Evolutionary conservation across 768 basidiomycete species (phyloP).

Genomic region (Suillus sp.): DNA sequence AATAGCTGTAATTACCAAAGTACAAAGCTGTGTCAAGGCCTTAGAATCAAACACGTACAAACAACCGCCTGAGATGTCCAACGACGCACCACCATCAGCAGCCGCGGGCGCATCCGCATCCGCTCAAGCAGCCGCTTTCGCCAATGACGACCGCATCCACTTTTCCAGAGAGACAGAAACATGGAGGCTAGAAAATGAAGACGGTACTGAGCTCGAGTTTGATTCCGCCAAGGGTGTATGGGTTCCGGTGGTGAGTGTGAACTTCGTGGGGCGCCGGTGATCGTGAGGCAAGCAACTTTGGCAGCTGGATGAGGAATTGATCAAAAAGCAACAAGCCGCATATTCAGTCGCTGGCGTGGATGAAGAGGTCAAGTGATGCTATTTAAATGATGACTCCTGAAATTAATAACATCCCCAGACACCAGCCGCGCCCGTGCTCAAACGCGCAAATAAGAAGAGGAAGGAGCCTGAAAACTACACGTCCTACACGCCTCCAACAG

Average conservation of each 20-base stretch:
- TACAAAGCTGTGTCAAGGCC: slow-evolving; percentile 5
- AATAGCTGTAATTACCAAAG: no score
- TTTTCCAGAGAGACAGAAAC: slow-evolving; percentile 73
- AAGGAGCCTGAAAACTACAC: slow-evolving; percentile 76
- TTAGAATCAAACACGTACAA: slow-evolving; percentile 43
- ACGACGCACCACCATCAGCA: slow-evolving; percentile 47
- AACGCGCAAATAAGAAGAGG: slow-evolving; percentile 78
- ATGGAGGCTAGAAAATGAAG: slow-evolving; percentile 90
- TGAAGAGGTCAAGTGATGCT: slow-evolving; percentile 68
- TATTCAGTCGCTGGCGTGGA: slow-evolving; percentile 94
- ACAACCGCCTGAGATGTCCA: slow-evolving; percentile 33
- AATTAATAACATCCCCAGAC: slow-evolving; percentile 49
- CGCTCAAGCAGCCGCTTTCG: slow-evolving; percentile 68
- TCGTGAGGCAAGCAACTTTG: slow-evolving; percentile 9
- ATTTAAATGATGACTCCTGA: slow-evolving; percentile 21
- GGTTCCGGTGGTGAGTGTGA: slow-evolving; percentile 75
- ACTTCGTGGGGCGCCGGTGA: neutral
- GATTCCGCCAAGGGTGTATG: slow-evolving; percentile 74
- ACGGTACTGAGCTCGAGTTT: slow-evolving; percentile 91
- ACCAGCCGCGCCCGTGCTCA: slow-evolving; percentile 84
- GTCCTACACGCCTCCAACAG: slow-evolving; percentile 50
- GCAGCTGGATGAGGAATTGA: slow-evolving; percentile 84
- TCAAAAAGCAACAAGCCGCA: slow-evolving; percentile 91
- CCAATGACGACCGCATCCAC: slow-evolving; percentile 79
- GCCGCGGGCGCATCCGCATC: slow-evolving; percentile 56